These are phyloP conservation scores for Suillus brevipes DNA, from an alignment of 768 basidiomycete species.

Conservation along the genomic window DNA sequence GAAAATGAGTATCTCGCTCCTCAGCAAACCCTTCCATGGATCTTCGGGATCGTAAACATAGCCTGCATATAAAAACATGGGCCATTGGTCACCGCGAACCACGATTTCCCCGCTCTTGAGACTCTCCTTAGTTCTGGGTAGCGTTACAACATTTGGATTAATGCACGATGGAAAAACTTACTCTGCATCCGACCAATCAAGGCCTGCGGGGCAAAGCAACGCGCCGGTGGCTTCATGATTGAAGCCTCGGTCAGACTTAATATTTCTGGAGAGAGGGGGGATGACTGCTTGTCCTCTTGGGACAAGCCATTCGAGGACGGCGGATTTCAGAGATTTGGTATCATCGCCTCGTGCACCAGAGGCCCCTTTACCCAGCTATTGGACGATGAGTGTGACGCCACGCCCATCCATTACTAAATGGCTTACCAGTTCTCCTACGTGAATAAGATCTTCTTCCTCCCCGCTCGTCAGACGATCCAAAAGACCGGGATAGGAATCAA, in stretches of 20 bases:
- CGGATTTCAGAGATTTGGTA: too few relatives aligned
- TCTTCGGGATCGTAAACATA: neutral
- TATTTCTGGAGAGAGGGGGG: neutral
- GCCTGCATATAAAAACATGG: too few relatives aligned
- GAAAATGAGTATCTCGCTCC: neutral
- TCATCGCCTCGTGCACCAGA: too few relatives aligned
- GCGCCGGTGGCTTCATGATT: neutral
- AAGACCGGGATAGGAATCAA: too few relatives aligned
- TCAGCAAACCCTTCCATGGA: neutral
- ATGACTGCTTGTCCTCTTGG: neutral
- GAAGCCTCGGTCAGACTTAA: neutral
- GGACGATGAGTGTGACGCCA: too few relatives aligned
- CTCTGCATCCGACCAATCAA: neutral
- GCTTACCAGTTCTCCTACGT: too few relatives aligned
- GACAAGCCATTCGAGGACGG: neutral
- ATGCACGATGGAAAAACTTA: neutral
- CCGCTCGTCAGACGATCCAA: too few relatives aligned
- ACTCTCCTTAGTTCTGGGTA: neutral
- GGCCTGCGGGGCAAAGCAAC: neutral
- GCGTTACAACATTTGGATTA: too few relatives aligned
- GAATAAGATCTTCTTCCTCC: too few relatives aligned
- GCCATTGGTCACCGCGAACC: too few relatives aligned
- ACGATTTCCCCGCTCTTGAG: neutral
- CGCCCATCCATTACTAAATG: too few relatives aligned
- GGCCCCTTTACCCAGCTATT: too few relatives aligned